Conservation (phyloP, 148 eudicot genomes). For the Rhododendron vialii region DNA sequence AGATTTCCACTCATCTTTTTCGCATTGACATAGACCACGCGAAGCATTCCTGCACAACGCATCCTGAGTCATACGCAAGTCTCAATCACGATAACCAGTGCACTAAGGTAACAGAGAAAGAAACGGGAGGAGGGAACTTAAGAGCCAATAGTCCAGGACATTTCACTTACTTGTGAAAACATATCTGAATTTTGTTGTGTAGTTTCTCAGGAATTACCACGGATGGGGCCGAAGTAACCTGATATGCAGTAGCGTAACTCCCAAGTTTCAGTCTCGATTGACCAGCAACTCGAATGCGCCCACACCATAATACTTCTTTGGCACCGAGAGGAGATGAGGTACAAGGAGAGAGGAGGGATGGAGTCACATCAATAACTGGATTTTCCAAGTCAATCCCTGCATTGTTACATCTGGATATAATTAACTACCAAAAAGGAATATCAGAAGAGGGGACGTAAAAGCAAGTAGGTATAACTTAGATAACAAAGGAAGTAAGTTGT, state of each 20-base stretch:
- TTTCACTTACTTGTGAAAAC: constrained; percentile 68
- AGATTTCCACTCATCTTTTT: constrained; percentile 66
- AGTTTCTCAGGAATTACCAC: constrained; percentile 71
- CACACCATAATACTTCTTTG: constrained; percentile 55
- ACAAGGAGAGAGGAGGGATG: constrained; percentile 33
- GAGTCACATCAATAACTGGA: constrained; percentile 50
- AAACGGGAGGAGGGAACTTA: background rate
- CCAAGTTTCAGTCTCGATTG: constrained; percentile 62
- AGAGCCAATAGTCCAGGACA: background rate
- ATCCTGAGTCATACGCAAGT: background rate
- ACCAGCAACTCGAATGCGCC: constrained; percentile 61
- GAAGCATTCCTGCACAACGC: constrained; percentile 67
- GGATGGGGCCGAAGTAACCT: constrained; percentile 67
- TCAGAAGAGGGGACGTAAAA: background rate
- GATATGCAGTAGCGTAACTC: constrained; percentile 59
- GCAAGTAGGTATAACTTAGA: background rate
- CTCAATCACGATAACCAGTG: background rate
- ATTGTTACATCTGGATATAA: background rate
- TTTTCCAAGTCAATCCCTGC: constrained; percentile 59
- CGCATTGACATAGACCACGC: constrained; percentile 71
- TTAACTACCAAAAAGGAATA: background rate
- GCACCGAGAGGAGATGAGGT: constrained; percentile 31
- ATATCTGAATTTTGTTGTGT: constrained; percentile 66
- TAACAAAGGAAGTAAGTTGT: background rate
- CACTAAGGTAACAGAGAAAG: background rate